Evolutionary conservation across 306 rosid genomes (phyloP).

Genomic region (Rubus parviflorus): DNA sequence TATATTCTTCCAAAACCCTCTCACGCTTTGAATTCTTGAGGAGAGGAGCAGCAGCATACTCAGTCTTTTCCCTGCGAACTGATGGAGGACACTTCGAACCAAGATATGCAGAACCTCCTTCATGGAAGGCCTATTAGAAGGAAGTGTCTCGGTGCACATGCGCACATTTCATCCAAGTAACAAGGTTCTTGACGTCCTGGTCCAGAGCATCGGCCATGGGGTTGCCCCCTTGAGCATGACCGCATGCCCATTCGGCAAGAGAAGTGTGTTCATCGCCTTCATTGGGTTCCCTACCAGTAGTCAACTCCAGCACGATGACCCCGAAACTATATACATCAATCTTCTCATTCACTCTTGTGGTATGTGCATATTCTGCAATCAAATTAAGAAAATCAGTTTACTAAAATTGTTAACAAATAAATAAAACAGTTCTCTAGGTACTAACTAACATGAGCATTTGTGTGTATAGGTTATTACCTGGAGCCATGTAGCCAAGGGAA

Average conservation of each 20-base stretch:
- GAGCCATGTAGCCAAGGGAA: constrained; percentile 91
- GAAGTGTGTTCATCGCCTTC: constrained; percentile 59
- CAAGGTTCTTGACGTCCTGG: constrained; percentile 46
- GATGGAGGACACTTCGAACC: constrained; percentile 23
- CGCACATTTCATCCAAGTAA: constrained; percentile 51
- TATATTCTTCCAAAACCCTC: constrained; percentile 28
- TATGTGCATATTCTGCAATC: constrained; percentile 62
- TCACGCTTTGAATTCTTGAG: constrained; percentile 50
- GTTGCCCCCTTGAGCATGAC: constrained; percentile 36
- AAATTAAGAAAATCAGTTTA: not conserved
- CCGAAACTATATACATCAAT: constrained; percentile 79
- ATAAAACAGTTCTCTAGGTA: not conserved
- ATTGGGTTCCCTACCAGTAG: constrained; percentile 64
- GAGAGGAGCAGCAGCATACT: constrained; percentile 45
- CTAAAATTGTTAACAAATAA: not conserved
- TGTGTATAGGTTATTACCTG: constrained; percentile 47
- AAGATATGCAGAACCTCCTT: constrained; percentile 55
- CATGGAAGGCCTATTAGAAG: constrained; percentile 72
- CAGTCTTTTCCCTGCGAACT: constrained; percentile 23
- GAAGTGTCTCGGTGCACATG: constrained; percentile 50
- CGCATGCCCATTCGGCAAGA: constrained; percentile 72
- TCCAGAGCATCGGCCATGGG: constrained; percentile 52
- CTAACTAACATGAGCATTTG: not conserved
- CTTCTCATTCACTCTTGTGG: constrained; percentile 64
- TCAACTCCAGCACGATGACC: constrained; percentile 67